Evolutionary conservation across 2,329 filamentous ascomycete genomes (phyloP).

Genomic region (Fusarium proliferatum): DNA sequence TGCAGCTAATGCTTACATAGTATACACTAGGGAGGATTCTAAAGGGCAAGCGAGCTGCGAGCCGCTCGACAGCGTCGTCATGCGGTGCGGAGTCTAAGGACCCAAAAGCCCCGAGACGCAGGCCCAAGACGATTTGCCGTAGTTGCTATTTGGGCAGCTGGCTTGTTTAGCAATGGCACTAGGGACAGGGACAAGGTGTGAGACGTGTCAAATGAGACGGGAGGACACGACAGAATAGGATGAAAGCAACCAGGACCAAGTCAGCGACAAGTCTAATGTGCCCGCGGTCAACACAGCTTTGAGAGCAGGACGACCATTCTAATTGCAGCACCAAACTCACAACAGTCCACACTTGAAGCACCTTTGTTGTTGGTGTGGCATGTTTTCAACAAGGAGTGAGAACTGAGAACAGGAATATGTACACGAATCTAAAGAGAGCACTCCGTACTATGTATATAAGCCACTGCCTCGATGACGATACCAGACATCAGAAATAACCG

Average conservation of each 20-base stretch:
- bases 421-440: slow-evolving; percentile 2
- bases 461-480: not conserved
- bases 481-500: not conserved
- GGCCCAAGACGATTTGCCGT: slow-evolving; percentile 29
- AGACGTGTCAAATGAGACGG: slow-evolving; percentile 36
- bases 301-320: not conserved
- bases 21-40: slow-evolving; percentile 29
- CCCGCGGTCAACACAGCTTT: not conserved
- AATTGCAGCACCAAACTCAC: not conserved
- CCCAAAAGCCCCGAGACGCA: slow-evolving; percentile 32
- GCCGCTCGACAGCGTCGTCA: slow-evolving; percentile 38
- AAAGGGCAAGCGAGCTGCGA: slow-evolving; percentile 22
- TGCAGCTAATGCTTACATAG: slow-evolving; percentile 28
- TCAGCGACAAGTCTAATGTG: slow-evolving; percentile 19
- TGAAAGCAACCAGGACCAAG: slow-evolving; percentile 21
- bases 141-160: slow-evolving; percentile 20
- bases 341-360: not conserved
- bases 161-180: slow-evolving; percentile 17
- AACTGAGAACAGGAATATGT: slow-evolving; percentile 13
- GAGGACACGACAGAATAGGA: slow-evolving; percentile 26
- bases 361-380: not conserved
- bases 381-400: slow-evolving; percentile 6
- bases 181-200: slow-evolving; percentile 21
- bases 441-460: not conserved
- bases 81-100: slow-evolving; percentile 34